Conservation (phyloP, 129 eudicot species). For the Rutidosis leptorrhynchoides region DNA sequence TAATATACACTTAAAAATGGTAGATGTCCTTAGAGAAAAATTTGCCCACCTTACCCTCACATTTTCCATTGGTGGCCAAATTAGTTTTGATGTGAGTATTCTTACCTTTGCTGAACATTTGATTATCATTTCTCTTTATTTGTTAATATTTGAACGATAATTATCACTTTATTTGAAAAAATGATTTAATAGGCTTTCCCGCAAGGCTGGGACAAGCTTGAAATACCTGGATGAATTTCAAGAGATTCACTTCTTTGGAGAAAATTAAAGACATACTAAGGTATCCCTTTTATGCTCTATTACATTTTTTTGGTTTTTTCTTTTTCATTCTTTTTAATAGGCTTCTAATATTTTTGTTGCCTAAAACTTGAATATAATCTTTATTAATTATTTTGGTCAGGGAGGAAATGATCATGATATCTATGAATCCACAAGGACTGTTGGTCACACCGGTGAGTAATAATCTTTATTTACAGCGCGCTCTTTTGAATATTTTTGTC, state of each 20-base stretch:
- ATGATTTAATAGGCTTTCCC: slow-evolving; percentile 81
- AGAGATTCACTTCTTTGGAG: slow-evolving; percentile 98
- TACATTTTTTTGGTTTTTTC: slow-evolving; percentile 3
- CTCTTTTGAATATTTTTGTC: not conserved
- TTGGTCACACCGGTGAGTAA: slow-evolving; percentile 93
- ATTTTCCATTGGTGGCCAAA: slow-evolving; percentile 93
- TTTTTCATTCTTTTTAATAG: not conserved
- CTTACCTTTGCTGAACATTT: slow-evolving; percentile 13
- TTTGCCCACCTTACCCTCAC: slow-evolving; percentile 83
- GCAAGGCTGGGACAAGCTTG: slow-evolving; percentile 98
- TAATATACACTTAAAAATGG: slow-evolving; percentile 78
- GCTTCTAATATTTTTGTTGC: not conserved
- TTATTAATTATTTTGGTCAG: slow-evolving; percentile 38
- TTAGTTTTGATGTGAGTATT: slow-evolving; percentile 88
- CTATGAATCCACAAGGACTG: slow-evolving; percentile 69
- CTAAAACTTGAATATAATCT: slow-evolving; percentile 1
- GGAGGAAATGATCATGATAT: slow-evolving; percentile 97
- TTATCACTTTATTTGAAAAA: not conserved
- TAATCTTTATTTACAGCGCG: not conserved
- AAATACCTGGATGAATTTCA: slow-evolving; percentile 70
- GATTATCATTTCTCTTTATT: not conserved
- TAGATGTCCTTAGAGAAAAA: slow-evolving; percentile 75
- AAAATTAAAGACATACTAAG: slow-evolving; percentile 95
- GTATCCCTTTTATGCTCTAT: slow-evolving; percentile 24
- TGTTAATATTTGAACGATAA: not conserved